Evolutionary conservation across 495 filamentous ascomycete species (phyloP).

Genomic region (Podospora pseudocomata): DNA sequence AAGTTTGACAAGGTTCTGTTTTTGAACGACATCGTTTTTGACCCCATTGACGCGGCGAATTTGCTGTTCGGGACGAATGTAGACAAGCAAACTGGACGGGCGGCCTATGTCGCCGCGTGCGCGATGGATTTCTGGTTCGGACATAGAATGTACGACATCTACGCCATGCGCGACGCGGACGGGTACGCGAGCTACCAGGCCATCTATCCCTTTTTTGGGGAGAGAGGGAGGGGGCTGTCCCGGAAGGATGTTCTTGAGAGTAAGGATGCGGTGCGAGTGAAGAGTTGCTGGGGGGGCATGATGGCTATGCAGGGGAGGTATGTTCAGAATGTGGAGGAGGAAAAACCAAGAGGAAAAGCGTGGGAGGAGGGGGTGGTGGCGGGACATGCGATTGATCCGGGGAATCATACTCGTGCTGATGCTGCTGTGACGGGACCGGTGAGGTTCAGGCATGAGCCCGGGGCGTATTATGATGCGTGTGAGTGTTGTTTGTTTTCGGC

Average conservation of each 20-base stretch:
- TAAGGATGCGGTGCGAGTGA: constrained; percentile 66
- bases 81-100: background rate
- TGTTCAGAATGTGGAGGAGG: constrained; percentile 42
- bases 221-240: constrained; percentile 52
- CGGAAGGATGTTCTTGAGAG: constrained; percentile 57
- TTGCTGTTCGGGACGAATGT: constrained; percentile 72
- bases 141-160: constrained; percentile 80
- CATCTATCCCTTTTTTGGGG: constrained; percentile 71
- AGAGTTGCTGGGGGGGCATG: constrained; percentile 81
- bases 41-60: constrained; percentile 65
- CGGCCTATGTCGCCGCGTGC: constrained; percentile 73
- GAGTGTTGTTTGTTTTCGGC: constrained; percentile 79
- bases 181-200: constrained; percentile 68
- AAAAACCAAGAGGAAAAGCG: constrained; percentile 11
- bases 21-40: constrained; percentile 72
- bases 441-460: constrained; percentile 62
- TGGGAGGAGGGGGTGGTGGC: constrained; percentile 10
- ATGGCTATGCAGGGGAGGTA: constrained; percentile 70
- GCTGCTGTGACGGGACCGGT: constrained; percentile 41
- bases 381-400: constrained; percentile 29
- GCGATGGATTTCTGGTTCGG: constrained; percentile 72
- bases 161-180: constrained; percentile 70
- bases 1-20: constrained; percentile 68
- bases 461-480: constrained; percentile 69
- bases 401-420: background rate